A percentile compares a stretch with the other conserved stretches of the same genome.
These are phyloP conservation scores for Petunia secreta DNA, from an alignment of 257 asterid genomes.

Conservation along the genomic window DNA sequence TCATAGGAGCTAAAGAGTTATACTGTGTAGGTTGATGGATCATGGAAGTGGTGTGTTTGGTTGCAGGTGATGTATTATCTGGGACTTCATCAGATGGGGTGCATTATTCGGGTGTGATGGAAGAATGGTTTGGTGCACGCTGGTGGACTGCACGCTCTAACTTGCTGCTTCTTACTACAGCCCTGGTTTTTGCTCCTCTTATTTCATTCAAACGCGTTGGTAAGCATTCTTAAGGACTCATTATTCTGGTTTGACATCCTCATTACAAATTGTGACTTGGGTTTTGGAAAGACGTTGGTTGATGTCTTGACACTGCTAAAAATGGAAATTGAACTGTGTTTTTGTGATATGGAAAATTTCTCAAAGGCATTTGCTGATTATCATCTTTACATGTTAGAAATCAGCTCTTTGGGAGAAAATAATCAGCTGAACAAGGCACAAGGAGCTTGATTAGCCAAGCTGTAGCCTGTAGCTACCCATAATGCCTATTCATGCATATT, in stretches of 20 bases:
- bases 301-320: neutral
- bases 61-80: constrained; percentile 84
- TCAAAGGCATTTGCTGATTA: neutral
- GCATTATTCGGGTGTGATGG: constrained; percentile 78
- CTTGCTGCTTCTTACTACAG: constrained; percentile 62
- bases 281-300: neutral
- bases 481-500: neutral
- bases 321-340: neutral
- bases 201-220: constrained; percentile 86
- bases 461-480: neutral
- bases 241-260: neutral
- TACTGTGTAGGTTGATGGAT: neutral
- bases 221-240: constrained; percentile 35
- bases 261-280: neutral
- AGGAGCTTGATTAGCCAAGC: neutral
- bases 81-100: constrained; percentile 80
- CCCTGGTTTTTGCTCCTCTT: constrained; percentile 69
- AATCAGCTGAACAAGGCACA: neutral
- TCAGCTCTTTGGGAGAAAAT: neutral
- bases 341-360: neutral
- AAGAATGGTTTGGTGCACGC: constrained; percentile 88
- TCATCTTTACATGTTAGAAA: neutral
- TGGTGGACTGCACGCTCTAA: constrained; percentile 83
- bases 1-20: neutral
- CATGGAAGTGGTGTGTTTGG: constrained; percentile 26